These are phyloP conservation scores for Cichorium intybus DNA, from an alignment of 140 eudicot species.

Conservation along the genomic window DNA sequence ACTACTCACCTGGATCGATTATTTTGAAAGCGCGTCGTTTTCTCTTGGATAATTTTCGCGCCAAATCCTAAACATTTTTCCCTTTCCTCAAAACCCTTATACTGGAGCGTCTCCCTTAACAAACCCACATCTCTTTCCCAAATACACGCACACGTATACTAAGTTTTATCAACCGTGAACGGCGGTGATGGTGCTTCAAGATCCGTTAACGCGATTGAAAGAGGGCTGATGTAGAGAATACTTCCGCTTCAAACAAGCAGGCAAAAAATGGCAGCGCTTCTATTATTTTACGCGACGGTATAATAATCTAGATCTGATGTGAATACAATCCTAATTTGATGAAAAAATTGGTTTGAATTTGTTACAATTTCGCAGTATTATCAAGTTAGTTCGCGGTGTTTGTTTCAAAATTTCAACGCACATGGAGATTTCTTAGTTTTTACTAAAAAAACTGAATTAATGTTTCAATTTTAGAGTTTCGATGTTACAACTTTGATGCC, in stretches of 20 bases:
- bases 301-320: background rate
- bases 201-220: constrained; percentile 40
- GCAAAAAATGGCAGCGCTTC: constrained; percentile 46
- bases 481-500: background rate
- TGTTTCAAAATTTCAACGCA: background rate
- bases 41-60: background rate
- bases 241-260: constrained; percentile 30
- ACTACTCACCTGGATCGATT: background rate
- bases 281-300: constrained; percentile 48
- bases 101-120: constrained; percentile 17
- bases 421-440: background rate
- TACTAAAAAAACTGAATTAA: background rate
- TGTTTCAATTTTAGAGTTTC: background rate
- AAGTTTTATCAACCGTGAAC: constrained; percentile 23
- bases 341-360: constrained; percentile 13
- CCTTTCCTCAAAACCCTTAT: background rate
- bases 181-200: constrained; percentile 26
- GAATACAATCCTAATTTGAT: background rate
- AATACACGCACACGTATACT: background rate
- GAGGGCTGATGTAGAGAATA: constrained; percentile 45
- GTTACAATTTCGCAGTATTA: constrained; percentile 14
- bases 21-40: background rate
- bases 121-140: constrained; percentile 8
- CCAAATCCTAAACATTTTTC: constrained; percentile 8
- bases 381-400: background rate